These are phyloP conservation scores for Malania oleifera DNA, from an alignment of 164 flowering plant genomes.

Conservation along the genomic window DNA sequence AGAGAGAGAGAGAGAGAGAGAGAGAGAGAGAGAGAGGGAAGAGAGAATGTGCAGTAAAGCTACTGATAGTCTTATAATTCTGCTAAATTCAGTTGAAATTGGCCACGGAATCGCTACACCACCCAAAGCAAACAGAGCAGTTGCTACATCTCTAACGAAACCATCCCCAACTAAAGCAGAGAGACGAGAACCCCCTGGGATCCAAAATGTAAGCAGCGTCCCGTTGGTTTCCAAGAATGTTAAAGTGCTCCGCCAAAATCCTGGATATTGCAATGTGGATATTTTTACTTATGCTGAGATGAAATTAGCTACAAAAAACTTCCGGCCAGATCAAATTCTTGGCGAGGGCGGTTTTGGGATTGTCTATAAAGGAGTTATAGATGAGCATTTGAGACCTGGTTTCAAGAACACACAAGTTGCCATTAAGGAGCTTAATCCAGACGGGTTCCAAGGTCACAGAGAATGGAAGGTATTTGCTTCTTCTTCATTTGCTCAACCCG, in stretches of 20 bases:
- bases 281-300: slow-evolving; percentile 78
- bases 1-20: too few species aligned
- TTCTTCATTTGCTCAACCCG: too few species aligned
- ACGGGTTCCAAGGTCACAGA: slow-evolving; percentile 84
- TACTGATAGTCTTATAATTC: too few species aligned
- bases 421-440: slow-evolving; percentile 79
- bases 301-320: slow-evolving; percentile 76
- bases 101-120: slow-evolving; percentile 5
- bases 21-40: too few species aligned
- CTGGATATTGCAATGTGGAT: slow-evolving; percentile 59
- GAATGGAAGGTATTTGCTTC: slow-evolving; percentile 96
- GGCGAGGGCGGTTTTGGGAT: slow-evolving; percentile 98
- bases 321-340: slow-evolving; percentile 72
- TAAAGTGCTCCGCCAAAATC: slow-evolving; percentile 59
- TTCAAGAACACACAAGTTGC: slow-evolving; percentile 66
- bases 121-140: not conserved
- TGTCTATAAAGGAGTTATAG: slow-evolving; percentile 85
- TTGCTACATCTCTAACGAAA: not conserved
- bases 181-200: slow-evolving; percentile 4
- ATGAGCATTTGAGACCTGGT: slow-evolving; percentile 70
- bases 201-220: slow-evolving; percentile 16
- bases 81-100: slow-evolving; percentile 3
- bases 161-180: slow-evolving; percentile 9
- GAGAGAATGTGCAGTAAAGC: too few species aligned
- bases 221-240: slow-evolving; percentile 48